Conservation (phyloP, 1,284 basidiomycete species). For the Cryptococcus sp. region DNA sequence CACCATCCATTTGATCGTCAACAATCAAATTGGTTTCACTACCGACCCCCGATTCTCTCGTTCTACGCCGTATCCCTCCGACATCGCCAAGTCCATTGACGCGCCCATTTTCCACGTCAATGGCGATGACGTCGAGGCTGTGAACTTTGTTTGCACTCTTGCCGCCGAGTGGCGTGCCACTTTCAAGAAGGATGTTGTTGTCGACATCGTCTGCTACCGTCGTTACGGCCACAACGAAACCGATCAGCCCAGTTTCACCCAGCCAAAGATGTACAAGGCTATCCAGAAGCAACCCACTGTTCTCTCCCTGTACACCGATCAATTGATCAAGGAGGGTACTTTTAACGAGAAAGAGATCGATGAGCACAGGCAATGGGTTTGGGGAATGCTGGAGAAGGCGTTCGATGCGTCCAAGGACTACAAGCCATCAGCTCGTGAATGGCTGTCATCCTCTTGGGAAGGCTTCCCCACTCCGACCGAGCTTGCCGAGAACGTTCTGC, state of each 20-base stretch:
- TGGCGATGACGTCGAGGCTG: constrained; percentile 97
- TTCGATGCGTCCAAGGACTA: constrained; percentile 90
- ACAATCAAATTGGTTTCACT: constrained; percentile 99
- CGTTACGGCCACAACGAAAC: constrained; percentile 99
- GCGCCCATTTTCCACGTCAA: constrained; percentile 99
- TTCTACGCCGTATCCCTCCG: constrained; percentile 98
- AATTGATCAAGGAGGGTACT: constrained; percentile 85
- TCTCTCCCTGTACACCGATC: constrained; percentile 87
- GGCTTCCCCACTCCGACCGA: constrained; percentile 98
- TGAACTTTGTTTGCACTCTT: constrained; percentile 96
- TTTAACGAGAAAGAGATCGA: constrained; percentile 97
- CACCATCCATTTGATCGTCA: constrained; percentile 97
- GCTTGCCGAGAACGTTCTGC: constrained; percentile 87
- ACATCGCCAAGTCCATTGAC: constrained; percentile 98
- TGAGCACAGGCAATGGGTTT: constrained; percentile 99
- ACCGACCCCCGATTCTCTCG: constrained; percentile 97
- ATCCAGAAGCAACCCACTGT: constrained; percentile 94
- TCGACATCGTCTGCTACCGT: constrained; percentile 99
- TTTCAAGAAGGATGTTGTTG: constrained; percentile 98
- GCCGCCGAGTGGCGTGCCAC: constrained; percentile 98
- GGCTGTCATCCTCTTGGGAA: constrained; percentile 97
- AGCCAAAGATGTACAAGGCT: constrained; percentile 98
- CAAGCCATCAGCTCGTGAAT: constrained; percentile 88
- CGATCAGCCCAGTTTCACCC: constrained; percentile 98
- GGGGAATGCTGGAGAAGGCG: constrained; percentile 96